These are phyloP conservation scores for Grigorovia humatica DNA, from an alignment of 805 yeast species.

Conservation along the genomic window DNA sequence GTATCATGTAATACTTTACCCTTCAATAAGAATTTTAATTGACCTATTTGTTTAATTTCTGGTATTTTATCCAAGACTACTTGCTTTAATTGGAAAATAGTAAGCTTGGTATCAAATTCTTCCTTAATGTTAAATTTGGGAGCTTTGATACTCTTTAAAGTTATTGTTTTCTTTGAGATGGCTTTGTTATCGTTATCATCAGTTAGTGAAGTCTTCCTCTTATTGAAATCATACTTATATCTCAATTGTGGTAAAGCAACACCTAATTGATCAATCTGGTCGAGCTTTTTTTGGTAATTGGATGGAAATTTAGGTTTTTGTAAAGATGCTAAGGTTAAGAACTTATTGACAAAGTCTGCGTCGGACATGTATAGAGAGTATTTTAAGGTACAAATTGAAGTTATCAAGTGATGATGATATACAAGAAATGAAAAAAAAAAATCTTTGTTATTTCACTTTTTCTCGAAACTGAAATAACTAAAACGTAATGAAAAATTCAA, in stretches of 20 bases:
- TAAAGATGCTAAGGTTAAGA: conserved; percentile 38
- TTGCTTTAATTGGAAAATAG: conserved; percentile 28
- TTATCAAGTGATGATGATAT: too few species aligned
- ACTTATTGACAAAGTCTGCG: conserved; percentile 38
- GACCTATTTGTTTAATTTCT: conserved; percentile 25
- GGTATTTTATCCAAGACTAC: conserved; percentile 13
- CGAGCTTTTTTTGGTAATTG: conserved; percentile 23
- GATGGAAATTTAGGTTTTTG: conserved; percentile 28
- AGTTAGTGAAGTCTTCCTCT: conserved; percentile 4
- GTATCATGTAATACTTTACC: conserved; percentile 55
- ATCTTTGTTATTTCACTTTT: too few species aligned
- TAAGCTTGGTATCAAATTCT: conserved; percentile 18
- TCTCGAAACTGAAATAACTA: background rate
- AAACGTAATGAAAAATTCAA: background rate
- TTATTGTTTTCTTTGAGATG: conserved; percentile 14
- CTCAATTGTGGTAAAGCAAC: conserved; percentile 41
- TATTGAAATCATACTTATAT: conserved; percentile 29
- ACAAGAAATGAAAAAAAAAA: background rate
- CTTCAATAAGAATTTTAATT: conserved; percentile 44
- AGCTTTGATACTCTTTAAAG: conserved; percentile 57
- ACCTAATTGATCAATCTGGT: conserved; percentile 30
- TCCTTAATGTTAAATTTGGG: conserved; percentile 48
- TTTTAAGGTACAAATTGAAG: background rate
- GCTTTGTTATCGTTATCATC: background rate
- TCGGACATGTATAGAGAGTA: conserved; percentile 1